Evolutionary conservation across 495 filamentous ascomycete genomes (phyloP).

Genomic region (Haplographium delicatum): DNA sequence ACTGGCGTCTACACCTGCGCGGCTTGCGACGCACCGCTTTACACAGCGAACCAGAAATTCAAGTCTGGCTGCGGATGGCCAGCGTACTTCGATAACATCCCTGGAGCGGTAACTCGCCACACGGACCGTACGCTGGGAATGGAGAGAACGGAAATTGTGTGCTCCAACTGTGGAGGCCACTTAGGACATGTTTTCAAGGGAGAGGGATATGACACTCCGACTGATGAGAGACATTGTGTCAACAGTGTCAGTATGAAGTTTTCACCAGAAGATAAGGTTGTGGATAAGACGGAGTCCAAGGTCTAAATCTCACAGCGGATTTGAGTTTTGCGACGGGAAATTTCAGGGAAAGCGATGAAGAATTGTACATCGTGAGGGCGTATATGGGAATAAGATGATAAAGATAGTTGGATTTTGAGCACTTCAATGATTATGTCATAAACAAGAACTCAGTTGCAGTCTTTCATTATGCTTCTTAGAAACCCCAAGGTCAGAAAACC

Average conservation of each 20-base stretch:
- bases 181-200: constrained; percentile 97
- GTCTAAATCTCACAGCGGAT: neutral
- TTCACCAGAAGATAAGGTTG: constrained; percentile 48
- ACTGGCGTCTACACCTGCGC: constrained; percentile 79
- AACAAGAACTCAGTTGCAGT: no score
- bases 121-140: constrained; percentile 75
- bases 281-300: constrained; percentile 18
- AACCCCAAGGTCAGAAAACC: no score
- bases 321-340: neutral
- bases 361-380: neutral
- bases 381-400: no score
- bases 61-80: constrained; percentile 96
- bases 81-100: constrained; percentile 90
- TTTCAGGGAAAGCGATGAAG: neutral
- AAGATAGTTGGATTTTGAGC: no score
- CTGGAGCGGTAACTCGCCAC: constrained; percentile 79
- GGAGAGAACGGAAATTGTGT: constrained; percentile 87
- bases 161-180: constrained; percentile 90
- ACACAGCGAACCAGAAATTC: constrained; percentile 89
- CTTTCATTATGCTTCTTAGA: no score
- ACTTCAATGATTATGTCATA: no score
- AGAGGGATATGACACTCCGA: constrained; percentile 84
- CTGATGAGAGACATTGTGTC: constrained; percentile 95
- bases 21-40: constrained; percentile 81
- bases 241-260: constrained; percentile 93